Evolutionary conservation across 2,329 filamentous ascomycete genomes (phyloP), one percentile per base, ranked within the genome.

Genomic region (Furcasterigmium furcatum): DNA sequence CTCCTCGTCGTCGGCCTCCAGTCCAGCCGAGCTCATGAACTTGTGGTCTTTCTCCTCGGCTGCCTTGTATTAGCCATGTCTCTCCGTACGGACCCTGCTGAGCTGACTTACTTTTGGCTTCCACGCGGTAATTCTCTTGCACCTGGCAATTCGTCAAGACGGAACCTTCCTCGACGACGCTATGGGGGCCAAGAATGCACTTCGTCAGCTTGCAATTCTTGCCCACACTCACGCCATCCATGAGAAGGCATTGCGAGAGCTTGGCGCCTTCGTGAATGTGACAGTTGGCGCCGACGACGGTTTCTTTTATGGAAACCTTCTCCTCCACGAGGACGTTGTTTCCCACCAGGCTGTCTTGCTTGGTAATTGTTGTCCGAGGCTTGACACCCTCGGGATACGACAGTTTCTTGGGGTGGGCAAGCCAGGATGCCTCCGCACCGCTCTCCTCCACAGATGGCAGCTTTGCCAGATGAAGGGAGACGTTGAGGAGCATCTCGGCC

Each of bases 271-370:
- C 84, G 51, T 85, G 84, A 52, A 99, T 92, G 57, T 88, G 85
- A 63, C 90, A 95, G 56, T 89, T 90, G 5, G 88, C 82, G 3
- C 94, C 94, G 34, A 99, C 82, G 24, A 96, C 89, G 30, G 78
- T 87, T 65, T 96, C 90, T 65, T 96, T 96, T 68, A 99, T 87
- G n/a, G 91, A 87, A 20, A 83, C 85, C 63, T 92, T 92, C 57
- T 92, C 88, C 59, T 92, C 88, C 0, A 97, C 84, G 1, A 84
- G 90, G 34, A 95, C 90, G 58, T 96, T 96, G 47, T 92, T 88
- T 1, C 82, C 92, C 30, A 97, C 80, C 3, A 97, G 76, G 53
- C 83, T 88, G 69, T 96, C 92, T 39, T 81, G 77, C 55, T 85
- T 82, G 18, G 88, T 91, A 46, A 97, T 87, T 4, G 89, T 94